Evolutionary conservation across 1,284 basidiomycete species (phyloP), one percentile per base, ranked within the genome.

Genomic region (Trametes pubescens): DNA sequence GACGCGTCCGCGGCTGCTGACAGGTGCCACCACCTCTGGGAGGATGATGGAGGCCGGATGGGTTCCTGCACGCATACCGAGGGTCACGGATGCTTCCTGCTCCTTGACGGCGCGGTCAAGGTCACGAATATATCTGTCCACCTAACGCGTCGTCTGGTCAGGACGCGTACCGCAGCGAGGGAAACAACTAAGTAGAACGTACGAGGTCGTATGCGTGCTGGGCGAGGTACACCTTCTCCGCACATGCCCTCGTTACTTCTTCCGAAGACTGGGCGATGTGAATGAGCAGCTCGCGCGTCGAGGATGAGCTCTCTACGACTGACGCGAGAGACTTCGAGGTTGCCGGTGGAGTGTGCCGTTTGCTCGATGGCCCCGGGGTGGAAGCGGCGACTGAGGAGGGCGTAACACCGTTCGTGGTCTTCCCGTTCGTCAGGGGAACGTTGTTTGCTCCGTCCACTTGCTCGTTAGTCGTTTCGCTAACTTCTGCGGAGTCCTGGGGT

Each of bases 141-240:
- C 82, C 91, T 81, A 40, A 7, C 59, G 7, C 22, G 26, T n/a
- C 24, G 22, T 35, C 82, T 54, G 52, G 63, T 59, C 11, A 40
- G 43, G 13, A 26, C 29, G 55, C 11, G 24, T 26, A 21, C 21
- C 32, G 24, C 13, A 4, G 11, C 1, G 24, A 65, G 38, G 58
- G 44, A 49, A 40, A 61, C 38, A 68, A 9, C 32, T 22, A 49
- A 14, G n/a, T n/a, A n/a, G 21, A 11, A 75, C 85, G 62, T 73
- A 92, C 91, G 16, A 87, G 85, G 72, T 91, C 88, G 65, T 85
- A 84, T 32, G 85, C 85, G 18, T 89, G 84, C 71, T 87, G 84
- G 6, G 91, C 88, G 32, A 93, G 80, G 70, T 86, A 89, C 34
- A 89, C 84, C 72, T 93, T 93, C 74, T 93, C 92, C 68, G 90